Evolutionary conservation across 202 grass and related monocot genomes (phyloP), one percentile per base, ranked within the genome.

Genomic region (Brachypodium distachyon): DNA sequence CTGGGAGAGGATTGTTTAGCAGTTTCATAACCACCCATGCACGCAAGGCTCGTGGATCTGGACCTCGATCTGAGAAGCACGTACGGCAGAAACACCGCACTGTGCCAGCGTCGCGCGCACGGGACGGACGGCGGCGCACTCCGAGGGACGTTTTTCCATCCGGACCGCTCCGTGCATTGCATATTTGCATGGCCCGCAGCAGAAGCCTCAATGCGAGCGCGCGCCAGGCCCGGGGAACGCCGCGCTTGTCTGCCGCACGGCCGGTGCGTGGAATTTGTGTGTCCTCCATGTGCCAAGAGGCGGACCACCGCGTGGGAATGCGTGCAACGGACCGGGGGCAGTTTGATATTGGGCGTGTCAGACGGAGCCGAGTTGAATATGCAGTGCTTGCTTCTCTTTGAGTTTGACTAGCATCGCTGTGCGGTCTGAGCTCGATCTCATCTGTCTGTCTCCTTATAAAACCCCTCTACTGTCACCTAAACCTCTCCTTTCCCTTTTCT

Each of bases 381-480:
- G 38, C 29, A 23, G 29, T 4, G 40, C 0, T n/a, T n/a, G 16
- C 3, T 76, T 67, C 31, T 44, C 81, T 90, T 90, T 90, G 88
- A 87, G 76, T 90, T 90, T 90, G 88, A 87, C 88, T 69, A 47
- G 40, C 81, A 54, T 31, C 39, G 50, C 40, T 19, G 47, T 78
- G 66, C 43, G 23, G 53, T 77, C n/a, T 59, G 40, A 12, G 6
- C 19, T 77, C 25, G 0, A 1, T 21, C 33, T 11, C 6, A 18
- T 14, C 19, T 72, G 13, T 10, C 53, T 56, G 7, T n/a, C 70
- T 83, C 9, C 44, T 70, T 88, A 92, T 84, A 86, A 89, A 92
- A 75, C 70, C 86, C 82, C 61, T 67, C 21, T 40, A 61, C 48
- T 57, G 40, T 32, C 61, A 60, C 21, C 46, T 80, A 55, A 72